Base-by-base conservation (phyloP, 164 flowering plant species). In the Berberis vulgaris region DNA sequence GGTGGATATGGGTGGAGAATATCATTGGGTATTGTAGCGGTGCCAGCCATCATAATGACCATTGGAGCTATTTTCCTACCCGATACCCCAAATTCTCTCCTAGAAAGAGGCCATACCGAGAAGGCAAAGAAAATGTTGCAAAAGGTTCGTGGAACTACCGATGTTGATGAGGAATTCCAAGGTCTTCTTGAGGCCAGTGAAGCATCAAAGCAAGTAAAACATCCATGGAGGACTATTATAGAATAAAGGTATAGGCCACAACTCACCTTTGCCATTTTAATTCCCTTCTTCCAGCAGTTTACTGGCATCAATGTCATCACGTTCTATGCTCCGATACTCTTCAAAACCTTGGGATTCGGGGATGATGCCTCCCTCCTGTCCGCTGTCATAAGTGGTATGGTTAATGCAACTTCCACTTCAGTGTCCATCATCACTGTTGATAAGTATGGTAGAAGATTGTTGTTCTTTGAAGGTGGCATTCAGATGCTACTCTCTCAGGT, bases 1-100 rank as follows among this genome's bases (percentile, higher is more conserved):
- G 65, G 57, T 40, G 56, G 65, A 1, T 49, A 41, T 49, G 65
- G 65, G 2, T 62, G 65, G 65, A 50, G 57, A 62, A 26, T 62
- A 8, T 49, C 56, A 2, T 41, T 62, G 57, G 55, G 26, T 42
- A 38, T 49, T 41, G 65, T 46, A 1, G 65, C 55, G 5, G 65
- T 62, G 13, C 65, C 65, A 6, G 57, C 65, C 1, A 12, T 62
- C 45, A 49, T 62, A 40, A 62, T 62, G 56, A 49, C 57, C 26
- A 5, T 62, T 12, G 56, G 56, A 0, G 44, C 57, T 5, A 3
- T 62, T 1, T 12, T 62, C 43, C 42, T 62, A 50, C 65, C 65
- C 2, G 65, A 62, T 45, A 62, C 65, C 3, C 65, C 65, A 7
- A 62, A 62, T 41, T 62, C 65, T 10, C 45, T 62, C 7, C 41